Base-by-base conservation (phyloP, 768 basidiomycete species). In the Strobilomyces dryophilus region DNA sequence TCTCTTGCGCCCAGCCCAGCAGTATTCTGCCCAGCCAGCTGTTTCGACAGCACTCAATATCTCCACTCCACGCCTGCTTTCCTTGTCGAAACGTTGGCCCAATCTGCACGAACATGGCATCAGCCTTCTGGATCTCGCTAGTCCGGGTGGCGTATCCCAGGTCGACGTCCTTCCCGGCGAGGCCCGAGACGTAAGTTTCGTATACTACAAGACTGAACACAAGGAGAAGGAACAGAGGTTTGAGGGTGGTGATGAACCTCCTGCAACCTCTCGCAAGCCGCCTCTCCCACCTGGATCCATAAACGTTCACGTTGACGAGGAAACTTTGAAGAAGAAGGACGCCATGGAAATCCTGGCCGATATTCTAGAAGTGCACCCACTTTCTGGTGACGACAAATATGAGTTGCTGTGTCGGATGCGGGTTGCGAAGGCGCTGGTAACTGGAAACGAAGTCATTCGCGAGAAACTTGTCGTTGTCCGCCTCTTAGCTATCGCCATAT, bases 1-100 rank as follows among this genome's bases (percentile, higher is more conserved):
- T 43, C 76, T 97, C 45, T 81, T 98, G 27, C 88, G 97, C 31
- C 95, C 95, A 2, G 86, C 92, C 5, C 95, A 98, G 64, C 95
- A 98, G 66, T 98, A 97, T 68, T 93, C 91, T 8, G 83, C 86
- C 14, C 87, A 92, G 61, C 87, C 89, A 9, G 83, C 91, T 12
- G 85, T 95, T 47, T 87, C 90, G 37, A 83, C 88, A 59, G 84
- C 85, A 1, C 78, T 91, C n/a, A 87, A 79, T 69, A 87, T 89
- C 53, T 92, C 86, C 34, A 89, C 85, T 4, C 79, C 84, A 51
- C 87, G 90, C 47, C 78, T 98, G 12, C 82, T 89, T 55, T 85
- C 87, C 20, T 82, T 98, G 32, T 86, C 88, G 8, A 90, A 87
- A 61, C 82, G 89, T 49, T 95, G 92, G 89, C 82, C 89, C 11